Evolutionary conservation across 345 rosid genomes (phyloP), one percentile per base, ranked within the genome.

Genomic region (Melaleuca quinquenervia): DNA sequence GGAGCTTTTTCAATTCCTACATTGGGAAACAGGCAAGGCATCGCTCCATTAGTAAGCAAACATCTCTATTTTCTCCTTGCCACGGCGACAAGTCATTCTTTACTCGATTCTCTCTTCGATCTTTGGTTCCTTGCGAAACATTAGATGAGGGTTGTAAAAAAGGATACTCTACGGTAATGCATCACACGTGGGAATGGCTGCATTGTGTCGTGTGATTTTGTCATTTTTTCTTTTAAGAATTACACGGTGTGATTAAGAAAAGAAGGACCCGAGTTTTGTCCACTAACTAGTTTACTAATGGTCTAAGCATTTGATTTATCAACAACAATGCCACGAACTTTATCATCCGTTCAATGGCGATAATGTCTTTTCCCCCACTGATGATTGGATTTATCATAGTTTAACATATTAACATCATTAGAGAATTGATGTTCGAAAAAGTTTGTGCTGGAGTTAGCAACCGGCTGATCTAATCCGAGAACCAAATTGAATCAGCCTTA

Each of bases 21-120:
- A 64, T 8, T 64, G 45, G 45, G 18, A 64, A 32, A 64, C 48
- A 32, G 78, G 78, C 78, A 32, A 64, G 32, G 78, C 45, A 64
- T 64, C 78, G 7, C 78, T 64, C 78, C 78, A 32, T 64, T 64
- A 64, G 21, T 4, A 64, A 64, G 78, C 78, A 64, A 64, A 64
- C 78, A 32, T 64, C 78, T 64, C 24, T 32, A 32, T 64, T 64
- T 64, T 64, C 2, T 32, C 45, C 45, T 64, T 64, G 78, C 78
- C 45, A 64, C 78, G 32, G 32, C 18, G 78, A 64, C 16, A 64
- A 64, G 78, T 24, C 45, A 18, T 64, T 32, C 78, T 32, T 64
- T 64, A 64, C 78, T 45, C 78, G 78, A 64, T 64, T 64, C 78
- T 32, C 78, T 32, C 78, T 64, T 64, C 78, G 24, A 64, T 32